Percentiles rank a stretch among this genome's conserved stretches.
phyloP scores from a whole-genome alignment of 106 monocot species.

The Dendrobium catenatum region DNA sequence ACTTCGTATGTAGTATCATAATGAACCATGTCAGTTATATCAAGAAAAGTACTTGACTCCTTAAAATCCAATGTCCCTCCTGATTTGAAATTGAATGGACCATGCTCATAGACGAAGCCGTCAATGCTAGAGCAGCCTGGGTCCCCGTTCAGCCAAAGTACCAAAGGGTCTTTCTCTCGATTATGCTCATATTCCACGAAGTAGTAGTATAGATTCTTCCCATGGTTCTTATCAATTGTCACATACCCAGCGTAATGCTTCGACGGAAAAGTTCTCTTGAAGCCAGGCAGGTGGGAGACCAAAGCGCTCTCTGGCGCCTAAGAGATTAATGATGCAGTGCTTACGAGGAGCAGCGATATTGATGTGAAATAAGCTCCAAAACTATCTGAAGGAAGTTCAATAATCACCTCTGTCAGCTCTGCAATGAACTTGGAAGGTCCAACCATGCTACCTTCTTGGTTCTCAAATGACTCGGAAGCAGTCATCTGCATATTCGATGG shows the following conservation, averaged over 20 bases:
- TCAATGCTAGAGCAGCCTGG: conserved; percentile 47
- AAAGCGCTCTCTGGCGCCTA: conserved; percentile 50
- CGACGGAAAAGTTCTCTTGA: conserved; percentile 62
- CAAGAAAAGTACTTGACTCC: conserved; percentile 65
- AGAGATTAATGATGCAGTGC: not conserved
- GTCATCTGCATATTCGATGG: not conserved
- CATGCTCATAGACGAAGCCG: conserved; percentile 71
- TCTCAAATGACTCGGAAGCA: not conserved
- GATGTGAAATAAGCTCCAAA: too few species aligned
- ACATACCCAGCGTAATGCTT: conserved; percentile 85
- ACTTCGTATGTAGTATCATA: conserved; percentile 53
- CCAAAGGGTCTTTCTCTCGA: conserved; percentile 42
- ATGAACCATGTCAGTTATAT: conserved; percentile 70
- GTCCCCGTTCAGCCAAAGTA: conserved; percentile 60
- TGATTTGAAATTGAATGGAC: conserved; percentile 28
- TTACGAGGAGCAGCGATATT: conserved; percentile 8
- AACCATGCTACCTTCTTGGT: not conserved
- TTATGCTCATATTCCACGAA: conserved; percentile 53
- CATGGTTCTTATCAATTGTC: conserved; percentile 55
- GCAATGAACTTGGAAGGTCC: not conserved
- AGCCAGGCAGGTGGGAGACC: conserved; percentile 59
- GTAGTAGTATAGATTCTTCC: conserved; percentile 71
- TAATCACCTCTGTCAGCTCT: not conserved
- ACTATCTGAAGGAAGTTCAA: not conserved
- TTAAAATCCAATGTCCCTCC: conserved; percentile 48